Conservation (phyloP, 345 rosid genomes). For the Eucalyptus rudis region DNA sequence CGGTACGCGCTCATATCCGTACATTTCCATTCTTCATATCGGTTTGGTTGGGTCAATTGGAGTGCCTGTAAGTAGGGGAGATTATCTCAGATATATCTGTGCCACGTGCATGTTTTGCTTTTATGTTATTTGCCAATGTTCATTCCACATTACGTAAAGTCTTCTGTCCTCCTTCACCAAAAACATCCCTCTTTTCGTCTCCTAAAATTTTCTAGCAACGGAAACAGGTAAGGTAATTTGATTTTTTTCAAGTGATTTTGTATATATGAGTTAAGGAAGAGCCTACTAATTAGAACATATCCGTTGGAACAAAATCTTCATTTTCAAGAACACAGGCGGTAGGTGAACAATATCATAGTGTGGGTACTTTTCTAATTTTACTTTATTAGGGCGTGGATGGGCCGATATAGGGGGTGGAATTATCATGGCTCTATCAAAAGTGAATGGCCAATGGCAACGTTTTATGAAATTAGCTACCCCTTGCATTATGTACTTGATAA, state of each 20-base stretch:
- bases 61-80: no score
- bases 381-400: neutral
- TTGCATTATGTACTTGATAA: neutral
- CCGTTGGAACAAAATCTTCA: accelerated
- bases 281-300: no score
- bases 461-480: neutral
- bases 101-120: no score
- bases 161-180: no score
- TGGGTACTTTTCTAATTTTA: neutral
- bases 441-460: neutral
- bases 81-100: no score
- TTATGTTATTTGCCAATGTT: no score
- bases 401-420: neutral
- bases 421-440: neutral
- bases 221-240: no score
- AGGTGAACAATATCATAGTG: neutral
- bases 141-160: no score
- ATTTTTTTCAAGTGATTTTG: no score
- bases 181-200: no score
- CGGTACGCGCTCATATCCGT: neutral
- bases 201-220: no score
- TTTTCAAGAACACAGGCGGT: neutral
- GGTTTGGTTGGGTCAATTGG: neutral
- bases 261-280: no score
- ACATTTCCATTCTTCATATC: neutral